Percentiles rank a stretch among this genome's conserved stretches.
Conservation (phyloP, 345 rosid species). For the Citrus cavaleriei region DNA sequence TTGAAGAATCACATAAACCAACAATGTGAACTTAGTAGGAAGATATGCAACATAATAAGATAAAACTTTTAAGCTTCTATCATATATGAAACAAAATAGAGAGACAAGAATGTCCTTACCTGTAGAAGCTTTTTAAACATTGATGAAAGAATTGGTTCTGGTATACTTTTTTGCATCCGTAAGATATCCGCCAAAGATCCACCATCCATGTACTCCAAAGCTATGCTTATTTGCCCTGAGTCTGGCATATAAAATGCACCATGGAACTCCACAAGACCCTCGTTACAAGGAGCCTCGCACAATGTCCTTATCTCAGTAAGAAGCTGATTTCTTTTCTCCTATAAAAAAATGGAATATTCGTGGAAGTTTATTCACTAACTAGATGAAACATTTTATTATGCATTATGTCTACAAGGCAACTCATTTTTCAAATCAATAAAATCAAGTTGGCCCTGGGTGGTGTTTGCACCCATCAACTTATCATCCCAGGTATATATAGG, state of each 20-base stretch:
- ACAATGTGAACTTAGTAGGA: conserved; percentile 11
- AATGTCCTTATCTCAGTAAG: conserved; percentile 90
- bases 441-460: neutral
- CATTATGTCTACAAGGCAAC: conserved; percentile 2
- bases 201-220: conserved; percentile 96
- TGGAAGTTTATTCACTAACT: neutral
- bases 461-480: neutral
- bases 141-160: conserved; percentile 82
- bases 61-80: neutral
- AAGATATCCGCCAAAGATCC: conserved; percentile 92
- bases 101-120: conserved; percentile 35
- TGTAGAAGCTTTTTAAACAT: conserved; percentile 84
- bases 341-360: conserved; percentile 9
- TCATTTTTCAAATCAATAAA: neutral
- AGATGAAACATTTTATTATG: neutral
- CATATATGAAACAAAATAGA: conserved; percentile 8
- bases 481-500: neutral
- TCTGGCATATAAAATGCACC: conserved; percentile 95
- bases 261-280: conserved; percentile 92
- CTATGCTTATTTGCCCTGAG: conserved; percentile 93
- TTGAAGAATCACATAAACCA: conserved; percentile 16
- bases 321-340: conserved; percentile 96
- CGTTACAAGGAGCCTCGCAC: conserved; percentile 90
- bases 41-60: conserved; percentile 8
- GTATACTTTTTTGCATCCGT: conserved; percentile 52